These are phyloP conservation scores for Geranomyces michiganensis DNA, from an alignment of 192 early-diverging fungal genomes.

Conservation along the genomic window DNA sequence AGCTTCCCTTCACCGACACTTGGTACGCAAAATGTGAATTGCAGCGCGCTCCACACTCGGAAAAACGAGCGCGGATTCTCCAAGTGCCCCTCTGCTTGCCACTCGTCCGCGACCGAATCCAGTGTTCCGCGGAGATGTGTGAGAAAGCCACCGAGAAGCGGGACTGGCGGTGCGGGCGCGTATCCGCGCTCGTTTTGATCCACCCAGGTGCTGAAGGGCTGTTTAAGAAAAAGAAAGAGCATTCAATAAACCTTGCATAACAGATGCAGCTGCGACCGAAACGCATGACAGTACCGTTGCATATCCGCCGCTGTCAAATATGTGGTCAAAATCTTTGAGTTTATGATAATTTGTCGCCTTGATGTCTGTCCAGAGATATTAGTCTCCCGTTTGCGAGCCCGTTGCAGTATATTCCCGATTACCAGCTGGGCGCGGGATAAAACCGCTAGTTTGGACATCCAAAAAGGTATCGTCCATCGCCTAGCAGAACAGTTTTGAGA, in stretches of 20 bases:
- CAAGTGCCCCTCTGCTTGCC: conserved; percentile 39
- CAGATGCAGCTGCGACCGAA: too few relatives aligned
- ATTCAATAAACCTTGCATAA: too few relatives aligned
- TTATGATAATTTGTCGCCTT: conserved; percentile 12
- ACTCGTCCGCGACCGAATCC: conserved; percentile 30
- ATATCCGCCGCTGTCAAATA: conserved; percentile 12
- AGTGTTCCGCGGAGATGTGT: conserved; percentile 24
- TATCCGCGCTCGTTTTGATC: conserved; percentile 6
- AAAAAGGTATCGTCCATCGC: conserved; percentile 11
- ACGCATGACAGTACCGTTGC: too few relatives aligned
- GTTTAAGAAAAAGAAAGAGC: not conserved
- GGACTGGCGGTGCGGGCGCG: conserved; percentile 18
- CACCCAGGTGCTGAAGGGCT: conserved; percentile 29
- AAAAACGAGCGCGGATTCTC: conserved; percentile 43
- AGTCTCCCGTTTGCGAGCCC: too few relatives aligned
- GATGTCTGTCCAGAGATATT: not conserved
- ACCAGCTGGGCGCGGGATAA: not conserved
- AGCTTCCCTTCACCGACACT: conserved; percentile 29
- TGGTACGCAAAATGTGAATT: conserved; percentile 44
- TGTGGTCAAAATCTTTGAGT: conserved; percentile 24
- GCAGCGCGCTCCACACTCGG: conserved; percentile 46
- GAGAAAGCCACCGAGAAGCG: conserved; percentile 28
- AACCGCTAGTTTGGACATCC: conserved; percentile 12
- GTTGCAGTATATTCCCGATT: too few relatives aligned
- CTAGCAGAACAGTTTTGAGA: not conserved